These are phyloP conservation scores for Podila epigama DNA, from an alignment of 192 early-diverging fungal species.

Conservation along the genomic window DNA sequence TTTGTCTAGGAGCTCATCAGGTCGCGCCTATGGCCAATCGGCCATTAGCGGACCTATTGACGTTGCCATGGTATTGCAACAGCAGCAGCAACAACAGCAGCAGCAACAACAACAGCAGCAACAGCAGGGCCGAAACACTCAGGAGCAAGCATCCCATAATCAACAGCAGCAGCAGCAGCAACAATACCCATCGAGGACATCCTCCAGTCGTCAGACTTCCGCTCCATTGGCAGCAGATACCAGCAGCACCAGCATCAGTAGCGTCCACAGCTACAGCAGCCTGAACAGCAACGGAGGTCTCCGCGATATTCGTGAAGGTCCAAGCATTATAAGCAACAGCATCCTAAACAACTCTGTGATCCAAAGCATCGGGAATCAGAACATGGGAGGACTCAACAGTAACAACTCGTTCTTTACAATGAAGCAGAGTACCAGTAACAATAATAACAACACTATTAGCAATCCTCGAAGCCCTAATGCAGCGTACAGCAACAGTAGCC, in stretches of 20 bases:
- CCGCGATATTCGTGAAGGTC: slow-evolving; percentile 15
- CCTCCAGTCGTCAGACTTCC: background rate
- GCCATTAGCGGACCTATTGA: background rate
- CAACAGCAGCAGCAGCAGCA: background rate
- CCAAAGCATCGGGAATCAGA: slow-evolving; percentile 10
- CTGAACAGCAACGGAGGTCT: slow-evolving; percentile 1
- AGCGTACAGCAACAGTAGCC: too few species aligned
- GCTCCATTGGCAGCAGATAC: background rate
- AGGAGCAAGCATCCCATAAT: too few species aligned
- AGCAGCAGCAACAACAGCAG: slow-evolving; percentile 17
- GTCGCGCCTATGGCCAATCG: slow-evolving; percentile 15
- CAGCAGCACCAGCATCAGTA: background rate
- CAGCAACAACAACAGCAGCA: slow-evolving; percentile 10
- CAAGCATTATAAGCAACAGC: slow-evolving; percentile 40
- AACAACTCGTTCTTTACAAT: slow-evolving; percentile 38
- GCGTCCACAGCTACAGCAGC: slow-evolving; percentile 7
- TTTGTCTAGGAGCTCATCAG: slow-evolving; percentile 3
- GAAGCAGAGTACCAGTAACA: slow-evolving; percentile 15
- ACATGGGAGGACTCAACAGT: slow-evolving; percentile 22
- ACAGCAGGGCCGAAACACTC: background rate
- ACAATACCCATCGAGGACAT: background rate
- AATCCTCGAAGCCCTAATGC: too few species aligned
- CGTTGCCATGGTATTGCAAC: slow-evolving; percentile 5
- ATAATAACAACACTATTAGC: background rate
- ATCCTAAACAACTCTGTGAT: slow-evolving; percentile 32